Base-by-base conservation (phyloP, 148 eudicot genomes). In the Rhododendron griersonianum region DNA sequence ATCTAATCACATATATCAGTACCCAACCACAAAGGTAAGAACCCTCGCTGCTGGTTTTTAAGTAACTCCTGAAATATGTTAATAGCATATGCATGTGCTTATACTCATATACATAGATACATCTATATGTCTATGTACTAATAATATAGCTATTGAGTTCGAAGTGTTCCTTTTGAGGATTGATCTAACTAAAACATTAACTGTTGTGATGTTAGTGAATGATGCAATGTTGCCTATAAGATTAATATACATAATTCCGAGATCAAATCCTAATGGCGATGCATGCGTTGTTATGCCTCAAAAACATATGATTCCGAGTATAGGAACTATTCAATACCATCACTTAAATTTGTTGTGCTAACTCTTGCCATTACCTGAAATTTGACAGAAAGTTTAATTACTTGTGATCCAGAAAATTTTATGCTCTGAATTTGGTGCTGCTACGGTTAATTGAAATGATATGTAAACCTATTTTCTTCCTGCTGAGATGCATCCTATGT, bases 151-250 rank as follows among this genome's bases (percentile, higher is more conserved):
- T n/a, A n/a, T n/a, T n/a, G n/a, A n/a, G n/a, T n/a, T n/a, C n/a
- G n/a, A n/a, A n/a, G n/a, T n/a, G n/a, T n/a, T n/a, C n/a, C 84
- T 41, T 8, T 76, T 76, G 80, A 76, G 7, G 50, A 76, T 76
- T 76, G 80, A 76, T 19, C 11, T 16, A 28, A 18, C 50, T 19
- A 35, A 75, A 37, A 75, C 2, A 76, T 41, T 19, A 45, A 41
- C 4, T 9, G 9, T 41, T 37, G 44, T 76, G 19, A 76, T 37
- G 11, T 41, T 76, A 0, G 50, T 41, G 47, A 76, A 76, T 7
- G 11, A 76, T 76, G 80, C 11, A 18, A 28, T 39, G 48, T 23
- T 39, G 50, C 45, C 5, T 39, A 16, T 39, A 76, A 35, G 25
- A 76, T 37, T 37, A 2, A 2, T 76, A 50, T 7, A 7, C 23